Conservation (phyloP, 2,329 filamentous ascomycete species). For the Zelopaecilomyces penicillatus region DNA sequence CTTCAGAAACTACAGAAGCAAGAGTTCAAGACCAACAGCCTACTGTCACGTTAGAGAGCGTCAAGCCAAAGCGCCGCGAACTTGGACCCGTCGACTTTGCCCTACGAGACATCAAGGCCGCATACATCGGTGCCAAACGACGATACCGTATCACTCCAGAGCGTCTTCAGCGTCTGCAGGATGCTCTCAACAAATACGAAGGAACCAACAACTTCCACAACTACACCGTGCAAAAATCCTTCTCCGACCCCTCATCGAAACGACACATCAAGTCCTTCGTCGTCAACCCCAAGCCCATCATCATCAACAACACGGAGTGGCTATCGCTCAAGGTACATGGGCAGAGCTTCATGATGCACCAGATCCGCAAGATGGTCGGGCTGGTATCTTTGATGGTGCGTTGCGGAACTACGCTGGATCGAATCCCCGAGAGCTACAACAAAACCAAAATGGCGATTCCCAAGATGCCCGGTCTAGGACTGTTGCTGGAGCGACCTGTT, state of each 20-base stretch:
- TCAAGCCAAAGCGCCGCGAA: constrained; percentile 33
- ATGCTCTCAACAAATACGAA: constrained; percentile 63
- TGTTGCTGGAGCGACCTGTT: constrained; percentile 83
- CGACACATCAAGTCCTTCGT: constrained; percentile 89
- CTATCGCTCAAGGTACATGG: constrained; percentile 92
- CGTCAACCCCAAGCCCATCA: constrained; percentile 65
- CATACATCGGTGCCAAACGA: constrained; percentile 75
- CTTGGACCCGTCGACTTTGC: constrained; percentile 51
- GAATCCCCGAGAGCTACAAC: constrained; percentile 68
- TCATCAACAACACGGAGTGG: constrained; percentile 92
- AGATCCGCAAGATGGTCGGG: constrained; percentile 98
- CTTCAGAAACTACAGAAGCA: constrained; percentile 13
- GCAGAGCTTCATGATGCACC: constrained; percentile 99
- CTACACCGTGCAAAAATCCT: constrained; percentile 86
- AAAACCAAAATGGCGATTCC: constrained; percentile 73
- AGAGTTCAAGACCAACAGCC: not conserved
- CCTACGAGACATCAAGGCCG: constrained; percentile 66
- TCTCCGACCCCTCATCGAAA: constrained; percentile 74
- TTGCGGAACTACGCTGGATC: constrained; percentile 64
- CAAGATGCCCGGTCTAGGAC: constrained; percentile 81
- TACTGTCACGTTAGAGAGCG: constrained; percentile 6
- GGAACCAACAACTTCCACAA: constrained; percentile 95
- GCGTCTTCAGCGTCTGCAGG: constrained; percentile 68
- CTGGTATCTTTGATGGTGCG: constrained; percentile 81
- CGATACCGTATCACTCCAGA: constrained; percentile 69